Conservation (phyloP, 352 stramenopile genomes). For the Sclerospora graminicola region DNA sequence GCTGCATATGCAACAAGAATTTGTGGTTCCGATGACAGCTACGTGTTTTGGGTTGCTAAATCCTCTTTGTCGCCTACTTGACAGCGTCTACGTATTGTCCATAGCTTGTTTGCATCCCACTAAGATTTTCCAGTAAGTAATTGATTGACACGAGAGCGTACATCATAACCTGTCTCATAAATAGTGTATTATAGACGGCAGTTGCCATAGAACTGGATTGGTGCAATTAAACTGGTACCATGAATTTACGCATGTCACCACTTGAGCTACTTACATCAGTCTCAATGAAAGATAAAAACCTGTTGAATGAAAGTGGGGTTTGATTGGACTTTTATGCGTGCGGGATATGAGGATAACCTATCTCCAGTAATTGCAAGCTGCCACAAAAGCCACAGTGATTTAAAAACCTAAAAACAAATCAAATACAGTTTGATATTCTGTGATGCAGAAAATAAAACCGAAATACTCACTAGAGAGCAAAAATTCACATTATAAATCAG, state of each 20-base stretch:
- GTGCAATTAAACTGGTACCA: slow-evolving; percentile 60
- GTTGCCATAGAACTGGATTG: slow-evolving; percentile 69
- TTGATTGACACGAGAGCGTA: slow-evolving; percentile 16
- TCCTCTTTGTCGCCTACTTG: slow-evolving; percentile 39
- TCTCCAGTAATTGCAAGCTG: slow-evolving; percentile 78
- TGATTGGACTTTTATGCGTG: slow-evolving; percentile 76
- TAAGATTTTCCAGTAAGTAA: neutral
- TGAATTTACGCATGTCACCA: neutral
- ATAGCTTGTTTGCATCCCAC: slow-evolving; percentile 1
- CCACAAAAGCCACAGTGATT: slow-evolving; percentile 74
- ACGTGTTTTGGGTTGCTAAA: slow-evolving; percentile 32
- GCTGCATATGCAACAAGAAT: slow-evolving; percentile 21
- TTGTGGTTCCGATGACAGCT: slow-evolving; percentile 74
- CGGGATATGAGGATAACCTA: slow-evolving; percentile 68
- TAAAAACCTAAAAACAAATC: slow-evolving; percentile 66
- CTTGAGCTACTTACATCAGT: neutral
- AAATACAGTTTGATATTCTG: slow-evolving; percentile 78
- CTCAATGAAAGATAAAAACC: slow-evolving; percentile 23
- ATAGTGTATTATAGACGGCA: slow-evolving; percentile 81
- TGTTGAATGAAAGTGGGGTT: slow-evolving; percentile 66
- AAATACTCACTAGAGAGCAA: neutral
- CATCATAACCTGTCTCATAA: slow-evolving; percentile 80
- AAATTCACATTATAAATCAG: neutral
- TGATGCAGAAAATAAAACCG: neutral
- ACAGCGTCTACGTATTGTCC: slow-evolving; percentile 26